phyloP scores from a whole-genome alignment of 179 eudicot species.

The Beta corolliflora region DNA sequence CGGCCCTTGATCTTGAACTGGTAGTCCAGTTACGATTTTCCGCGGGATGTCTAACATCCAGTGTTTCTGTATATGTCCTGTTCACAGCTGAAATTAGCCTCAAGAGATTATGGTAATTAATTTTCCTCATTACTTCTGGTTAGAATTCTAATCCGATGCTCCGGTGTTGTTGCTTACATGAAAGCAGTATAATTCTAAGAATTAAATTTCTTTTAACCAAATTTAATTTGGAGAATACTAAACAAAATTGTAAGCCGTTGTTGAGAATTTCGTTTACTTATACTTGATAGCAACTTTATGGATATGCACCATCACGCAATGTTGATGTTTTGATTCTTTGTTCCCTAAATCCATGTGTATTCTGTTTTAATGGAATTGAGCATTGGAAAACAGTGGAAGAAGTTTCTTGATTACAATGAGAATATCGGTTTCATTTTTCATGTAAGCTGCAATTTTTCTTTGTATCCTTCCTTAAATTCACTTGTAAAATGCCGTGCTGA shows the following conservation, averaged over 20 bases:
- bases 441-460: constrained; percentile 36
- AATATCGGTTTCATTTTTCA: constrained; percentile 73
- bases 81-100: background rate
- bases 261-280: too few species aligned
- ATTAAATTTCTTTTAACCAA: background rate
- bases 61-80: background rate
- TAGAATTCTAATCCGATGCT: too few species aligned
- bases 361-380: constrained; percentile 45
- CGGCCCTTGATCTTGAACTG: too few species aligned
- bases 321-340: background rate
- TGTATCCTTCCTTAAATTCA: background rate
- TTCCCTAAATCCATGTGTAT: background rate
- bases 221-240: background rate
- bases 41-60: background rate
- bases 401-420: constrained; percentile 72
- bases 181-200: too few species aligned
- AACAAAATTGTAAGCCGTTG: background rate
- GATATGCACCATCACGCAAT: background rate
- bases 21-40: too few species aligned
- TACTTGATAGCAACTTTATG: too few species aligned
- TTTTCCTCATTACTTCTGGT: background rate
- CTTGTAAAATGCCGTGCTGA: background rate
- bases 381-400: constrained; percentile 91
- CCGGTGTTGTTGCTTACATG: background rate
- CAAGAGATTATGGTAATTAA: background rate